Percentiles rank a stretch among this genome's conserved stretches.
phyloP scores from a whole-genome alignment of 73 alveolate species.

The Paraurostyla sp. region DNA sequence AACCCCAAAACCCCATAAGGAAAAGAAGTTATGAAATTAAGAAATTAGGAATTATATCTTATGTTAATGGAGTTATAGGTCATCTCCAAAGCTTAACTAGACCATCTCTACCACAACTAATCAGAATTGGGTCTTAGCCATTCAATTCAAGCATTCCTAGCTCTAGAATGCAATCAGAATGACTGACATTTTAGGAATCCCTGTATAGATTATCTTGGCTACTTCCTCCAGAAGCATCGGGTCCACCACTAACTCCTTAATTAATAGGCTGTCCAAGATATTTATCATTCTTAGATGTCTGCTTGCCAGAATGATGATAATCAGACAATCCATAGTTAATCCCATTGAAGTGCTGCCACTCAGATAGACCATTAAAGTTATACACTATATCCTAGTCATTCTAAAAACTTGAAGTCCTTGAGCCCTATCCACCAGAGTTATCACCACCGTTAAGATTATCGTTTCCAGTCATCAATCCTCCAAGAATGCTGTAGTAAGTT shows the following conservation, averaged over 20 bases:
- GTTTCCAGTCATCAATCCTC: constrained; percentile 32
- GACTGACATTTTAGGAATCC: constrained; percentile 59
- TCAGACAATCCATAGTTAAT: constrained; percentile 58
- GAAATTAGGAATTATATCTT: too few relatives aligned
- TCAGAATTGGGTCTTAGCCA: constrained; percentile 41
- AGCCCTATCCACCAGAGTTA: not conserved
- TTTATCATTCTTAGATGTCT: not conserved
- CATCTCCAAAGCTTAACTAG: constrained; percentile 75
- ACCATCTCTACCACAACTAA: constrained; percentile 75
- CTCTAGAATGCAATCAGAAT: constrained; percentile 70
- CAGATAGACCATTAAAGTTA: constrained; percentile 43
- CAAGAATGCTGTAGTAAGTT: constrained; percentile 43
- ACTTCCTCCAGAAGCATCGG: constrained; percentile 6
- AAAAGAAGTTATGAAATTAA: not conserved
- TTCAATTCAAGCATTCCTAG: constrained; percentile 54
- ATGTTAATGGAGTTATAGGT: not conserved
- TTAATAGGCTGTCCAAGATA: not conserved
- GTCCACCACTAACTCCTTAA: constrained; percentile 19
- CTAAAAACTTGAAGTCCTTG: constrained; percentile 32
- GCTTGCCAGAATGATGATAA: not conserved
- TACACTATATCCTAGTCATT: constrained; percentile 13
- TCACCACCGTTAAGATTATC: not conserved
- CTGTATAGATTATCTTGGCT: constrained; percentile 34
- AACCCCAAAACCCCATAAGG: constrained; percentile 9
- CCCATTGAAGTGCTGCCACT: constrained; percentile 63